Percentiles rank a stretch among this genome's conserved stretches.
phyloP scores from a whole-genome alignment of 2,329 filamentous ascomycete species.

The Phyllosticta ampelicida region DNA sequence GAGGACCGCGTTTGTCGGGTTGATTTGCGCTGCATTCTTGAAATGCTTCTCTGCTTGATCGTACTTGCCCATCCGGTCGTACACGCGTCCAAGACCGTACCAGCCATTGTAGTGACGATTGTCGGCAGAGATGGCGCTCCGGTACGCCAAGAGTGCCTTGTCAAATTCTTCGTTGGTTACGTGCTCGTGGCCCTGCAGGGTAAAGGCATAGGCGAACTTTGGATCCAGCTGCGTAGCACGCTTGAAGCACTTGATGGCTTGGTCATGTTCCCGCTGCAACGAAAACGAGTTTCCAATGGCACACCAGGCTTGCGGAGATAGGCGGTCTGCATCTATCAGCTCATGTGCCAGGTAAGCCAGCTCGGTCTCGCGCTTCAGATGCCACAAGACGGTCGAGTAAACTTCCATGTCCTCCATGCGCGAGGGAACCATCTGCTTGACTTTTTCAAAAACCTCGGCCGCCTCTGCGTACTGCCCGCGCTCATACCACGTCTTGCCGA shows the following conservation, averaged over 20 bases:
- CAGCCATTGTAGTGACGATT: conserved; percentile 95
- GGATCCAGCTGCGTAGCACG: conserved; percentile 84
- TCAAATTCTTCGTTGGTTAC: conserved; percentile 95
- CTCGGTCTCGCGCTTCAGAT: conserved; percentile 83
- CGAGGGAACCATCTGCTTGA: conserved; percentile 70
- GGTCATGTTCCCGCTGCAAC: conserved; percentile 81
- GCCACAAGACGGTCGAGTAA: conserved; percentile 98
- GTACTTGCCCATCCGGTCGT: conserved; percentile 81
- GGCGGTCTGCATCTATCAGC: conserved; percentile 73
- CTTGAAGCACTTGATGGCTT: conserved; percentile 89
- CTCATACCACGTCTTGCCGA: conserved; percentile 87
- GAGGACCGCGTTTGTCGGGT: conserved; percentile 85
- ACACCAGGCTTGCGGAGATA: conserved; percentile 93
- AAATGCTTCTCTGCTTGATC: conserved; percentile 90
- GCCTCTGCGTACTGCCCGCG: conserved; percentile 77
- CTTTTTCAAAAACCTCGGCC: conserved; percentile 71
- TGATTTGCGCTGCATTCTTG: conserved; percentile 75
- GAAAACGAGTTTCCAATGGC: conserved; percentile 93
- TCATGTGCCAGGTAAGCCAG: conserved; percentile 88
- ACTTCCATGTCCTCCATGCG: conserved; percentile 93
- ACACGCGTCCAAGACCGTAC: conserved; percentile 75
- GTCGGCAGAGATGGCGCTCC: conserved; percentile 75
- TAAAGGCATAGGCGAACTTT: conserved; percentile 90
- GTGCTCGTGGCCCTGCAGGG: conserved; percentile 90
- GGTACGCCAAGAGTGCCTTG: conserved; percentile 79